A percentile compares a stretch with the other conserved stretches of the same genome.
Conservation (phyloP, 345 rosid genomes). For the Kandelia obovata region DNA sequence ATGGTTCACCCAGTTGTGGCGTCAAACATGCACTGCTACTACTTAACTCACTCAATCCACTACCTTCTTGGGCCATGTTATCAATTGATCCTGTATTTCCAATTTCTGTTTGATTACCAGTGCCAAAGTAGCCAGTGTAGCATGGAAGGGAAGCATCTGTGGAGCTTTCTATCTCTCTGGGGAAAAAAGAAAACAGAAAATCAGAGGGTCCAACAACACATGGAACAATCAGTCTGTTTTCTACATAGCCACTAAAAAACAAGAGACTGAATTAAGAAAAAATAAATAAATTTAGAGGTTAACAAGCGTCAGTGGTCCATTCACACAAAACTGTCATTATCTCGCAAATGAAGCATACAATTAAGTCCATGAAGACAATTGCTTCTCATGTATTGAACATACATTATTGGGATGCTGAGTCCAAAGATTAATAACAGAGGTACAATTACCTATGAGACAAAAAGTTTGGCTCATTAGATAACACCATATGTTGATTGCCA, state of each 20-base stretch:
- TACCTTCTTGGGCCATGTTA: conserved; percentile 34
- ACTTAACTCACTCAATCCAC: conserved; percentile 44
- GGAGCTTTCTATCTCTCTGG: conserved; percentile 56
- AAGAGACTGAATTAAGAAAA: neutral
- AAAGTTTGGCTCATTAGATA: conserved; percentile 52
- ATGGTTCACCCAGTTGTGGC: conserved; percentile 55
- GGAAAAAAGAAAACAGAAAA: conserved; percentile 11
- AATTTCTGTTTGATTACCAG: conserved; percentile 47
- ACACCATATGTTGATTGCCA: conserved; percentile 52
- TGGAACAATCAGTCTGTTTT: neutral
- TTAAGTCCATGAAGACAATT: conserved; percentile 1
- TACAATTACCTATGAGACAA: conserved; percentile 50
- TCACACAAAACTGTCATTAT: neutral
- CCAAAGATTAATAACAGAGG: neutral
- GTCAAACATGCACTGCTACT: conserved; percentile 46
- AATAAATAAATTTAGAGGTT: neutral
- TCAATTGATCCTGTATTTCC: conserved; percentile 45
- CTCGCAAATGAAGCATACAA: neutral
- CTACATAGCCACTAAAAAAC: neutral
- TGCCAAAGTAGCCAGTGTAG: conserved; percentile 50
- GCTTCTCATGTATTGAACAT: neutral
- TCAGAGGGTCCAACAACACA: conserved; percentile 7
- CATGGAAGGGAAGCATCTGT: conserved; percentile 42
- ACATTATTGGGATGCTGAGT: neutral
- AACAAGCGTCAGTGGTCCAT: neutral